Base-by-base conservation (phyloP, 805 yeast species). In the Pichia kluyveri region DNA sequence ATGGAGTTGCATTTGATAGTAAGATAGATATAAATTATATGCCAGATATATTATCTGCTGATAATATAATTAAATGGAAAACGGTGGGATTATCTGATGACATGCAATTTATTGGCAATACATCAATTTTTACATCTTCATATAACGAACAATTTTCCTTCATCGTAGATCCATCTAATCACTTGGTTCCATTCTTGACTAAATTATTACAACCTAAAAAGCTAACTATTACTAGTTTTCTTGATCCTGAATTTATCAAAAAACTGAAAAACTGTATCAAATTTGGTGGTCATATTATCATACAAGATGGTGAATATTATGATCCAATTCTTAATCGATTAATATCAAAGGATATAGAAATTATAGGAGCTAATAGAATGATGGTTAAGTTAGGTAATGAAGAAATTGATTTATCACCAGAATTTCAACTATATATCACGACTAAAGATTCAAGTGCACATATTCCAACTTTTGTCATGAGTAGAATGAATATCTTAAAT, bases 191-290 rank as follows among this genome's bases (percentile, higher is more conserved):
- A 0, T 69, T 77, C 6, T 52, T 86, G 17, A 46, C 51, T 6
- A 57, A 63, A 17, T 57, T 54, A 46, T 40, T 51, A n/a, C 52
- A 52, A 0, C 68, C 71, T 0, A 63, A 65, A 41, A 70, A 69
- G 46, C 56, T 81, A 7, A 64, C 73, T 3, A 59, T 80, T 0
- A 77, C 95, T 0, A 85, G 95, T 56, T 86, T 91, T 58, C 62
- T 83, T 41, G 88, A 85, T 56, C 75, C 71, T 5, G 77, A 83
- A 0, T 86, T 82, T 60, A 60, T 75, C 3, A 82, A 80, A 53
- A 83, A 79, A 40, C 58, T 91, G 15, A 96, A 89, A 60, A 84
- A 87, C 56, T 83, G 95, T 0, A 60, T 90, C 28, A 69, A 93
- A 53, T 90, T 90, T 70, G 97, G 98, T 5, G 88, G 86, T 3